These are phyloP conservation scores for Begonia loranthoides DNA, from an alignment of 306 rosid genomes.

Conservation along the genomic window DNA sequence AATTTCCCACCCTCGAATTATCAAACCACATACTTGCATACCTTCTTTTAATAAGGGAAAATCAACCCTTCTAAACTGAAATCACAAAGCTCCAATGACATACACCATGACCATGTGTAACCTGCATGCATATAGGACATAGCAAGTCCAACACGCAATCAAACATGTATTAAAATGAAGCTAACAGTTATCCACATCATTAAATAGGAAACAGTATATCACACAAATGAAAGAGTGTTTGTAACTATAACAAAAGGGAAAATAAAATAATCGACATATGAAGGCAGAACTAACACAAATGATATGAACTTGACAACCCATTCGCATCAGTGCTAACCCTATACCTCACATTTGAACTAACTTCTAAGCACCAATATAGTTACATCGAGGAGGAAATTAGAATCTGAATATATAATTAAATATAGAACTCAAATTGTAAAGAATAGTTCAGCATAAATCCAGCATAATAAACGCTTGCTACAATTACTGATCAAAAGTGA, in stretches of 20 bases:
- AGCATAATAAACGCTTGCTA: slow-evolving; percentile 58
- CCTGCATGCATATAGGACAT: slow-evolving; percentile 68
- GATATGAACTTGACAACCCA: too few relatives aligned
- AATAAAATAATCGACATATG: neutral
- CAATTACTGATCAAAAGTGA: slow-evolving; percentile 55
- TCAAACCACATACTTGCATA: slow-evolving; percentile 49
- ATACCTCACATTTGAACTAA: too few relatives aligned
- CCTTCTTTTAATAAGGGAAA: slow-evolving; percentile 69
- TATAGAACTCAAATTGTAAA: slow-evolving; percentile 14
- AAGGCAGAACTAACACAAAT: too few relatives aligned
- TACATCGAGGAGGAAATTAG: slow-evolving; percentile 3
- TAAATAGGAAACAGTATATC: too few relatives aligned
- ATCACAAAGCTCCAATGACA: slow-evolving; percentile 68
- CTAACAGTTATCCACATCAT: slow-evolving; percentile 35
- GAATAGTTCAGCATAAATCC: slow-evolving; percentile 76
- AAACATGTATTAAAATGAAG: slow-evolving; percentile 39
- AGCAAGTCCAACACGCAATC: slow-evolving; percentile 64
- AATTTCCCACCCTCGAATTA: slow-evolving; percentile 38
- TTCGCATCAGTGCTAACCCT: too few relatives aligned
- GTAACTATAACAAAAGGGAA: slow-evolving; percentile 4
- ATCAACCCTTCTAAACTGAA: slow-evolving; percentile 57
- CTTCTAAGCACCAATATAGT: too few relatives aligned
- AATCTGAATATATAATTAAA: slow-evolving; percentile 10
- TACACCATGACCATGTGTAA: slow-evolving; percentile 37
- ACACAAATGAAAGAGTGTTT: neutral